A percentile compares a stretch with the other conserved stretches of the same genome.
Evolutionary conservation across 1,284 basidiomycete species (phyloP).

Genomic region (Retiboletus fuscus): DNA sequence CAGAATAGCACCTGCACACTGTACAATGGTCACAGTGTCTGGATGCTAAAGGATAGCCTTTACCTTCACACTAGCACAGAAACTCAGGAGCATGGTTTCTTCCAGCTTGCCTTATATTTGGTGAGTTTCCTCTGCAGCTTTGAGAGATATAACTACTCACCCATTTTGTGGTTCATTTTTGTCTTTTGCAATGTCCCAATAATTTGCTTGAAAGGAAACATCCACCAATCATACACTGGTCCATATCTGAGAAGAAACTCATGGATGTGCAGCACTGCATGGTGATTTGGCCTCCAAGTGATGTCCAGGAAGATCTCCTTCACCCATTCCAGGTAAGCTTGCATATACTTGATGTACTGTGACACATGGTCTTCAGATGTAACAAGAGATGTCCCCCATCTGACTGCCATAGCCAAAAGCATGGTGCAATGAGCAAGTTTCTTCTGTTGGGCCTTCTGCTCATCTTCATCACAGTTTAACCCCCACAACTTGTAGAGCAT

Average conservation of each 20-base stretch:
- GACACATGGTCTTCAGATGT: slow-evolving; percentile 24
- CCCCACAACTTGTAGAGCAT: slow-evolving; percentile 18
- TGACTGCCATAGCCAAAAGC: slow-evolving; percentile 31
- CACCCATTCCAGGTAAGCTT: slow-evolving; percentile 29
- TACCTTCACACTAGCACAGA: neutral
- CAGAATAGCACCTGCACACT: neutral
- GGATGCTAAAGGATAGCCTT: neutral
- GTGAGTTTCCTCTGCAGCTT: neutral
- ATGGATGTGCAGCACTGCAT: slow-evolving; percentile 5
- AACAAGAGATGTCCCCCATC: slow-evolving; percentile 27
- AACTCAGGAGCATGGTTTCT: neutral
- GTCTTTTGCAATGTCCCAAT: slow-evolving; percentile 2
- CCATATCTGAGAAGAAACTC: slow-evolving; percentile 5
- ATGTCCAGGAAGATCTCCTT: slow-evolving; percentile 23
- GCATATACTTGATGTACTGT: slow-evolving; percentile 31
- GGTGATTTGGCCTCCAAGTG: slow-evolving; percentile 9
- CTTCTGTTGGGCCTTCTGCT: neutral
- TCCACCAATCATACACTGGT: slow-evolving; percentile 16
- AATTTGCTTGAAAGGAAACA: slow-evolving; percentile 14
- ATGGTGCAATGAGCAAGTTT: slow-evolving; percentile 31
- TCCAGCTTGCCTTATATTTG: neutral
- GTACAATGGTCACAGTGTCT: neutral
- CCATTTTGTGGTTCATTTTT: slow-evolving; percentile 13
- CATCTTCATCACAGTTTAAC: neutral
- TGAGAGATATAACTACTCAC: neutral